These are phyloP conservation scores for Linnemannia hyalina DNA, from an alignment of 192 early-diverging fungal species.

Conservation along the genomic window DNA sequence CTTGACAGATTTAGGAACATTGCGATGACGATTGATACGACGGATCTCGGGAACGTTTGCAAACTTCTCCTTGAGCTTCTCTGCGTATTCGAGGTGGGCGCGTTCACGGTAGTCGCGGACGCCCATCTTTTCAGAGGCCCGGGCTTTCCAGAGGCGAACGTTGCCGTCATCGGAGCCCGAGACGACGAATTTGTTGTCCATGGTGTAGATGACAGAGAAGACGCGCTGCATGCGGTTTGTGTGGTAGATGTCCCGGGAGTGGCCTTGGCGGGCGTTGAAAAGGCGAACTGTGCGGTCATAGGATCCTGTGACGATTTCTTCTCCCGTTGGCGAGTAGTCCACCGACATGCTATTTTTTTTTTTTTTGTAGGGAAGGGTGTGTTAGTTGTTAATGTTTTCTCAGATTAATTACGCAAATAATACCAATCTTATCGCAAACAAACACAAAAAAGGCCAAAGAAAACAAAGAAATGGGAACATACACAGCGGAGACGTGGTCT, in stretches of 20 bases:
- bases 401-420: background rate
- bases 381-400: background rate
- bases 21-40: conserved; percentile 87
- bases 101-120: conserved; percentile 82
- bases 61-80: conserved; percentile 94
- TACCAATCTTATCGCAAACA: background rate
- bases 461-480: conserved; percentile 29
- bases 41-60: conserved; percentile 91
- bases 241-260: conserved; percentile 95
- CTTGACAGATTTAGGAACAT: conserved; percentile 87
- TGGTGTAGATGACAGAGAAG: conserved; percentile 92
- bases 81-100: conserved; percentile 81
- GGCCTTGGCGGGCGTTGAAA: conserved; percentile 83
- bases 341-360: conserved; percentile 78
- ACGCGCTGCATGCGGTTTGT: conserved; percentile 98
- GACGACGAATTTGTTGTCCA: conserved; percentile 95
- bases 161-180: conserved; percentile 99
- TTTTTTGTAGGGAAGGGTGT: background rate
- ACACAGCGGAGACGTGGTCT: conserved; percentile 98
- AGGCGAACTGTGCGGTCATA: conserved; percentile 96
- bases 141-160: conserved; percentile 96
- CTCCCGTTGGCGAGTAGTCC: conserved; percentile 98
- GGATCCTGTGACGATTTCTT: conserved; percentile 95
- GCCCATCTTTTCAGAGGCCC: conserved; percentile 86
- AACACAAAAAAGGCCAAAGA: background rate